A percentile compares a stretch with the other conserved stretches of the same genome.
Evolutionary conservation across 768 basidiomycete species (phyloP).

Genomic region (Rhizopogon vulgaris): DNA sequence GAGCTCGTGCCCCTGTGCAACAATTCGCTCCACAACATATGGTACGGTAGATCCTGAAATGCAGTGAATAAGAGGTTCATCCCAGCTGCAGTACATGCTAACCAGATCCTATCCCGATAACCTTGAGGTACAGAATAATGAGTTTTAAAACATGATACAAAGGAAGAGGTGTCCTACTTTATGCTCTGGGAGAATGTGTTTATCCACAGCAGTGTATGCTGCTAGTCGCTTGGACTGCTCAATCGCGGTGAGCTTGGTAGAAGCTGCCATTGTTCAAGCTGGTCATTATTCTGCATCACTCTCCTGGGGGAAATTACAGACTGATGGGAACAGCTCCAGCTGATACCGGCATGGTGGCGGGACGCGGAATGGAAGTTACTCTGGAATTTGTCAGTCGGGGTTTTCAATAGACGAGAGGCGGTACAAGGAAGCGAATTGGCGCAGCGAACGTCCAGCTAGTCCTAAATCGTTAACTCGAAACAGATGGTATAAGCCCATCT

Average conservation of each 20-base stretch:
- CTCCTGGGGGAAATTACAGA: slow-evolving; percentile 3
- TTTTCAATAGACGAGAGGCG: slow-evolving; percentile 1
- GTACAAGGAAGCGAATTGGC: not conserved
- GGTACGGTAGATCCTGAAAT: slow-evolving; percentile 81
- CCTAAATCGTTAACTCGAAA: not conserved
- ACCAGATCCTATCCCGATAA: slow-evolving; percentile 89
- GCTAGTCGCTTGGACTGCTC: slow-evolving; percentile 88
- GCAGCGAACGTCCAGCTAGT: slow-evolving; percentile 1
- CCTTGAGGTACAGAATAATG: slow-evolving; percentile 32
- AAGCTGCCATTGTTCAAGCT: not conserved
- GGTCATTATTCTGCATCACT: not conserved
- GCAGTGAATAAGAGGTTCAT: not conserved
- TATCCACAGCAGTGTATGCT: slow-evolving; percentile 91
- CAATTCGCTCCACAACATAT: slow-evolving; percentile 93
- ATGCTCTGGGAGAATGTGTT: slow-evolving; percentile 76
- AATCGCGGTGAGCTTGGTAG: slow-evolving; percentile 37
- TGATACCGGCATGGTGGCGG: slow-evolving; percentile 6
- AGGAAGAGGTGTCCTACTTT: slow-evolving; percentile 44
- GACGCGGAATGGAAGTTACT: slow-evolving; percentile 3
- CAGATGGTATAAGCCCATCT: not conserved
- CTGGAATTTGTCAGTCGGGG: slow-evolving; percentile 6
- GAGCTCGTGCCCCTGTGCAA: slow-evolving; percentile 67
- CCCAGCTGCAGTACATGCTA: not conserved
- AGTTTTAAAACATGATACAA: not conserved
- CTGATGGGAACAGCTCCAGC: slow-evolving; percentile 1